Evolutionary conservation across 345 rosid species (phyloP).

Genomic region (Erodium maritimum): DNA sequence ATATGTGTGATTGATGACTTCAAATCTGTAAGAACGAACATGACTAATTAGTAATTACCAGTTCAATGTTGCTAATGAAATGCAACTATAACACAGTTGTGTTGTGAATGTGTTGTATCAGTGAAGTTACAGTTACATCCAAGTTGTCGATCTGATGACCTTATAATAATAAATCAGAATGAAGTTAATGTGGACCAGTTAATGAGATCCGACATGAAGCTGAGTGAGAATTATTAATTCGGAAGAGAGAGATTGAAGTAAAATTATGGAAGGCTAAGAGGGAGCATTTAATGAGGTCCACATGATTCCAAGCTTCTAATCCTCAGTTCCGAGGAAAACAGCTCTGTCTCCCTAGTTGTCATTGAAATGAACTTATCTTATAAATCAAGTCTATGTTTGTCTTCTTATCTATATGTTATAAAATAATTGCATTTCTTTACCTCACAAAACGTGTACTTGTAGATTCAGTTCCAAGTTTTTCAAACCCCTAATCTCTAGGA

Average conservation of each 20-base stretch:
- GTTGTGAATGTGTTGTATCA: not conserved
- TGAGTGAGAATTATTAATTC: slow-evolving; percentile 22
- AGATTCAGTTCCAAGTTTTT: slow-evolving; percentile 10
- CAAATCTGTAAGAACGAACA: no score
- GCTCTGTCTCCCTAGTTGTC: slow-evolving; percentile 30
- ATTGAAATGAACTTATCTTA: not conserved
- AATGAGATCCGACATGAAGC: slow-evolving; percentile 49
- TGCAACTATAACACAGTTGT: no score
- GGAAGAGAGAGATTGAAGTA: slow-evolving; percentile 22
- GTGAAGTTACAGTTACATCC: not conserved
- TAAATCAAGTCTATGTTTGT: slow-evolving; percentile 7
- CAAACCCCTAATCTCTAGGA: slow-evolving; percentile 22
- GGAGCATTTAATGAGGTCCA: slow-evolving; percentile 53
- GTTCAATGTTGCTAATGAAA: no score
- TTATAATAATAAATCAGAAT: not conserved
- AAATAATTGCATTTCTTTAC: slow-evolving; percentile 1
- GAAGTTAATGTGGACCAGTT: not conserved
- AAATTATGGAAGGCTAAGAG: slow-evolving; percentile 28
- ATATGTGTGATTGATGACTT: no score
- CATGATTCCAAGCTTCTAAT: slow-evolving; percentile 53
- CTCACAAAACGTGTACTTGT: slow-evolving; percentile 13
- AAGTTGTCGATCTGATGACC: not conserved
- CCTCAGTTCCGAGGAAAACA: slow-evolving; percentile 29
- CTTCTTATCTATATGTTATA: not conserved
- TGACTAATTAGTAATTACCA: no score